phyloP scores from a whole-genome alignment of 257 asterid species.

The Rauvolfia tetraphylla region DNA sequence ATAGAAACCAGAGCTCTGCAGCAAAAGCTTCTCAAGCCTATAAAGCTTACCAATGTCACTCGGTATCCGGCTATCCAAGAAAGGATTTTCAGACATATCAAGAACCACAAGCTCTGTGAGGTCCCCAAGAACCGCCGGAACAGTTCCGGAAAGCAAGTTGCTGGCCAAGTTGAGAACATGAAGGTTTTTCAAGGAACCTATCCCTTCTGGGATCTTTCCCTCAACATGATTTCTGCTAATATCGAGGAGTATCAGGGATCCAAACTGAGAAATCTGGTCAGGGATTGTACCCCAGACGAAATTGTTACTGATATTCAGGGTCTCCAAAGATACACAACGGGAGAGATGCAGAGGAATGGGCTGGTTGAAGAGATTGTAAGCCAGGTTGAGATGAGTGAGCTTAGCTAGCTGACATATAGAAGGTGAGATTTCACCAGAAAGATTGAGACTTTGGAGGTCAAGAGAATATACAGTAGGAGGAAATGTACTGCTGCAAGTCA shows the following conservation, averaged over 20 bases:
- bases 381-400: slow-evolving; percentile 60
- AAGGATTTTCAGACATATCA: slow-evolving; percentile 75
- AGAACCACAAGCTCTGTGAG: slow-evolving; percentile 59
- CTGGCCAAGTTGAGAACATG: slow-evolving; percentile 58
- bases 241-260: slow-evolving; percentile 51
- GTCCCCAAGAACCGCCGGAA: slow-evolving; percentile 57
- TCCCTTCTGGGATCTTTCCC: slow-evolving; percentile 66
- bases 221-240: slow-evolving; percentile 68
- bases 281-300: slow-evolving; percentile 88
- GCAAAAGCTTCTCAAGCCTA: slow-evolving; percentile 54
- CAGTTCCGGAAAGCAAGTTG: slow-evolving; percentile 68
- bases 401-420: slow-evolving; percentile 48
- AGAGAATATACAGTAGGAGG: slow-evolving; percentile 45
- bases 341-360: slow-evolving; percentile 80
- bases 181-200: slow-evolving; percentile 54
- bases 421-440: slow-evolving; percentile 80
- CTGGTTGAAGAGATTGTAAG: slow-evolving; percentile 65
- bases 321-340: slow-evolving; percentile 48
- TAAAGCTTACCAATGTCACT: slow-evolving; percentile 40
- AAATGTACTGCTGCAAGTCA: slow-evolving; percentile 46
- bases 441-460: slow-evolving; percentile 61
- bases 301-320: slow-evolving; percentile 60
- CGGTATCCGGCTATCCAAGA: slow-evolving; percentile 70
- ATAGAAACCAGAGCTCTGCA: slow-evolving; percentile 67
- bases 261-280: slow-evolving; percentile 63